Base-by-base conservation (phyloP, 306 rosid species). In the Lathyrus oleraceus region DNA sequence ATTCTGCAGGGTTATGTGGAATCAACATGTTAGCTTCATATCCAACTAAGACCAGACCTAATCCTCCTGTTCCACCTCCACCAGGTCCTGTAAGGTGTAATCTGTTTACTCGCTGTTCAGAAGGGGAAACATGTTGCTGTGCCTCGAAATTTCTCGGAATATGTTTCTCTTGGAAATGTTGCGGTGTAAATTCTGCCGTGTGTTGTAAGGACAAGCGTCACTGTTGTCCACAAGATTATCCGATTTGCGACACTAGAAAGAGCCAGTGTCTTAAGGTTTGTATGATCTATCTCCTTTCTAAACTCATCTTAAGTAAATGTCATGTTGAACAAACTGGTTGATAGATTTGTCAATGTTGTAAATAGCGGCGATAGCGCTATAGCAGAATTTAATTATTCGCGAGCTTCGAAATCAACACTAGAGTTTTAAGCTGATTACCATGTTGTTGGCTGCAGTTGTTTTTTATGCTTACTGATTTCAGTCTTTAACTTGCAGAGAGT, bases 81-180 rank as follows among this genome's bases (percentile, higher is more conserved):
- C 97, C 98, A 38, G 79, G 83, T 75, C 98, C 98, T 36, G 53
- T 72, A 74, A 84, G 13, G 70, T 91, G 96, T 20, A 76, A 69
- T 79, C 19, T 82, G 62, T 76, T 91, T 40, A 72, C 91, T 71
- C 67, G 52, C 71, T 90, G 98, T 52, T 79, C 72, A 54, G 71
- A 39, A 67, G 97, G 96, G 51, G 94, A 79, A 73, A 93, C 97
- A 25, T 93, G 97, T 75, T 93, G 98, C 35, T 93, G 98, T 70
- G 78, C 85, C 1, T 59, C 6, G 84, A 67, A 49, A 59, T 2
- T 93, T 66, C 20, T 90, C 5, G 96, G 98, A 62, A 58, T 90
- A 69, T 93, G 98, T 76, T 52, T 93, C 44, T 79, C 87, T 8
- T 90, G 96, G 94, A 89, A 86, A 73, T 79, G 83, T 15, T 79